Evolutionary conservation across 345 rosid species (phyloP), one percentile per base, ranked within the genome.

Genomic region (Syzygium aromaticum): DNA sequence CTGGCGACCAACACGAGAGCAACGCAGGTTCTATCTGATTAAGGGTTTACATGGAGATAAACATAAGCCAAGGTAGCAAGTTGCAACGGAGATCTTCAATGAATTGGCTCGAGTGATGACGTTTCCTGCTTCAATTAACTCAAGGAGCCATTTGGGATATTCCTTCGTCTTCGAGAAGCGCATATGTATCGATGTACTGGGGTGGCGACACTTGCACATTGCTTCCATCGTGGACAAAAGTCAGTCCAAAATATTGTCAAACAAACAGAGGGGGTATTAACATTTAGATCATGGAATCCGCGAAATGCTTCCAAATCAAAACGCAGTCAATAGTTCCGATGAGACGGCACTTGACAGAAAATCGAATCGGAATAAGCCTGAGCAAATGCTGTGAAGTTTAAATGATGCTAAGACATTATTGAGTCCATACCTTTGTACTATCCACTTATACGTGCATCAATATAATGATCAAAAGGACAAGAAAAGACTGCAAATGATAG

Each of bases 91-190:
- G 78, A 67, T 67, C 78, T 33, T 67, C 78, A 17, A 33, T 67
- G 46, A 30, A 67, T 67, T 67, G 43, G 78, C 78, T 33, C 19
- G 46, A 67, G 46, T 33, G 46, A 11, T 33, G 78, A 67, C 78
- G 33, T 67, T 67, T 67, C 33, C 78, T 33, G 46, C 78, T 67
- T 67, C 78, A 97, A 73, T 95, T 92, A 86, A 96, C 52, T 85
- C 86, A 90, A 40, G 96, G 96, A 77, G 95, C 92, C 28, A 89
- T 93, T 88, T 92, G 92, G 53, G 98, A 95, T 25, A 96, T 95
- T 88, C 98, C 94, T 92, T 98, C 95, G 61, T 98, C 99, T 89
- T 96, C 98, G 89, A 98, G 90, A 9, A 98, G 95, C 23, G 94
- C 86, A 86, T 94, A 96, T 5, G 99, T 99, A 90, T 98, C 96